A percentile compares a stretch with the other conserved stretches of the same genome.
These are phyloP conservation scores for Geotrichum phurueaensis DNA, from an alignment of 1,139 yeast species.

Conservation along the genomic window DNA sequence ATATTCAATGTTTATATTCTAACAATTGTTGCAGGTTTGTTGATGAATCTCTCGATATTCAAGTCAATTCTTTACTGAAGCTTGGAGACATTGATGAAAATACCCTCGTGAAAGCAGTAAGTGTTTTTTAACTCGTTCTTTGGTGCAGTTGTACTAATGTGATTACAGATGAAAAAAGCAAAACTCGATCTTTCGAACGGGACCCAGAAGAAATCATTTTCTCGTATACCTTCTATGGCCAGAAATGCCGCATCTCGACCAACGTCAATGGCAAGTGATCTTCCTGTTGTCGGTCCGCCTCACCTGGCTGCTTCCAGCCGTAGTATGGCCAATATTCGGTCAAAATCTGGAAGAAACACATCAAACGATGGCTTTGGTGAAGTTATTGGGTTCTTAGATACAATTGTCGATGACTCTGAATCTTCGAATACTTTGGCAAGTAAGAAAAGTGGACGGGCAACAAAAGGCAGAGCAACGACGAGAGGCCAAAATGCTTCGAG, in stretches of 20 bases:
- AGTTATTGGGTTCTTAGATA: constrained; percentile 5
- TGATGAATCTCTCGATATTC: constrained; percentile 57
- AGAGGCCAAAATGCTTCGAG: neutral
- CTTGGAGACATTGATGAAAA: constrained; percentile 34
- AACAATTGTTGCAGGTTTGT: constrained; percentile 41
- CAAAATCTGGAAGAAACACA: neutral
- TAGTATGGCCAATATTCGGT: constrained; percentile 1
- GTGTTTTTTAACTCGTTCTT: neutral
- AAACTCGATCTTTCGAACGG: constrained; percentile 11
- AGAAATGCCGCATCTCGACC: neutral
- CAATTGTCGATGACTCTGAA: constrained; percentile 7
- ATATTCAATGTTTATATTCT: neutral
- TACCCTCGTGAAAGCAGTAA: constrained; percentile 11
- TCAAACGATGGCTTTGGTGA: constrained; percentile 7
- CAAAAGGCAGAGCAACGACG: neutral
- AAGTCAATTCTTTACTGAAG: constrained; percentile 51
- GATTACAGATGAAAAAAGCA: constrained; percentile 14
- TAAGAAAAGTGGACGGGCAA: neutral
- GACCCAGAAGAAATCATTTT: constrained; percentile 8
- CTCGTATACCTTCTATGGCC: neutral
- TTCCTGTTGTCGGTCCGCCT: neutral
- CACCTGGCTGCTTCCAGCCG: neutral
- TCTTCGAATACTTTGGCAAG: neutral
- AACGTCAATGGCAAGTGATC: neutral
- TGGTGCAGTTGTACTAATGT: neutral